phyloP scores from a whole-genome alignment of 257 asterid genomes.

The Penstemon newberryi region DNA sequence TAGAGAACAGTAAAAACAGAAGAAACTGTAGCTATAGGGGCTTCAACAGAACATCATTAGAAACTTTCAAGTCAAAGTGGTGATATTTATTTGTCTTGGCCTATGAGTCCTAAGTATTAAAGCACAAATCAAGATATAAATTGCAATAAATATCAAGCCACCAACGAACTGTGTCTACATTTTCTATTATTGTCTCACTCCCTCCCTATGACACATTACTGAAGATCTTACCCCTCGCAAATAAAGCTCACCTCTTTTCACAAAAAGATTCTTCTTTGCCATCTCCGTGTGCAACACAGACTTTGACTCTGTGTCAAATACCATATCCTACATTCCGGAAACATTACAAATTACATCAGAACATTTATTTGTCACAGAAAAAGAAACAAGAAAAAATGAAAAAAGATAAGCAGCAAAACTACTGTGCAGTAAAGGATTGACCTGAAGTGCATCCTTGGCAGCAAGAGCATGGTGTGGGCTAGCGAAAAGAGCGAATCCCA shows the following conservation, averaged over 20 bases:
- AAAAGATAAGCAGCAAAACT: background rate
- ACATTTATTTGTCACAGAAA: background rate
- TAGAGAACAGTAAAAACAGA: background rate
- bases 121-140: no score
- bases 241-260: conserved; percentile 79
- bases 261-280: conserved; percentile 99
- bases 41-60: background rate
- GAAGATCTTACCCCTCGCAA: background rate
- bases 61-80: background rate
- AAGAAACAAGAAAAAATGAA: background rate
- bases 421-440: conserved; percentile 12
- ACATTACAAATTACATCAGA: background rate
- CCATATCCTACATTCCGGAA: conserved; percentile 63
- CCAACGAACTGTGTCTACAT: no score
- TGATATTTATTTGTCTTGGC: background rate
- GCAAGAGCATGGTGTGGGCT: conserved; percentile 77
- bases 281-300: conserved; percentile 93
- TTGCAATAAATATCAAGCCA: no score
- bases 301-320: conserved; percentile 82
- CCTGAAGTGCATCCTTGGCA: conserved; percentile 97
- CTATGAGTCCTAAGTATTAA: background rate
- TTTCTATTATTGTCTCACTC: no score
- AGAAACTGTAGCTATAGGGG: background rate
- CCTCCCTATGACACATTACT: no score
- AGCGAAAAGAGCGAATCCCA: conserved; percentile 96